Evolutionary conservation across 2,329 filamentous ascomycete species (phyloP).

Genomic region (Colletotrichum agaves): DNA sequence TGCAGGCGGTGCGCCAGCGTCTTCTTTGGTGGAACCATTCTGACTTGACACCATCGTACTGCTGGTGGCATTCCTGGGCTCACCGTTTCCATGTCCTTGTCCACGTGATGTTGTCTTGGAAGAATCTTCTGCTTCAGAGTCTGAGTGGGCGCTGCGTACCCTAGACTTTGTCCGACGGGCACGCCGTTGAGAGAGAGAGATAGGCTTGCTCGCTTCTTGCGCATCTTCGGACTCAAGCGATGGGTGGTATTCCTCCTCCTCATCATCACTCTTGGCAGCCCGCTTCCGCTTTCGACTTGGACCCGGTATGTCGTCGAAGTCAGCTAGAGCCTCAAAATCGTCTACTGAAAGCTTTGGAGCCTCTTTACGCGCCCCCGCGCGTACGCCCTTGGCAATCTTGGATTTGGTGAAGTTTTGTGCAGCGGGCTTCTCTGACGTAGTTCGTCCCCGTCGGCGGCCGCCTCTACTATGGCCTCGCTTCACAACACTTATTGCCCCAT

Average conservation of each 20-base stretch:
- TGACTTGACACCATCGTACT: not conserved
- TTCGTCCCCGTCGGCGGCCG: slow-evolving; percentile 1
- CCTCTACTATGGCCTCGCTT: slow-evolving; percentile 26
- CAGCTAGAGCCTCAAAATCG: slow-evolving; percentile 30
- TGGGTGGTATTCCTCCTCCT: slow-evolving; percentile 35
- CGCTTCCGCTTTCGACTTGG: slow-evolving; percentile 31
- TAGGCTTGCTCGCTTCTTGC: slow-evolving; percentile 7
- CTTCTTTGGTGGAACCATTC: not conserved
- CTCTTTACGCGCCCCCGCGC: slow-evolving; percentile 34
- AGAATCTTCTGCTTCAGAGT: slow-evolving; percentile 22
- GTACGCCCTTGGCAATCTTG: slow-evolving; percentile 32
- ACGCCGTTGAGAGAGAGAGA: slow-evolving; percentile 11
- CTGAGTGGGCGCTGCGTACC: slow-evolving; percentile 13
- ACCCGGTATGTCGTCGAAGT: slow-evolving; percentile 10
- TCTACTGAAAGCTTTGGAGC: slow-evolving; percentile 27
- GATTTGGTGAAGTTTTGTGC: slow-evolving; percentile 23
- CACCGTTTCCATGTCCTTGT: slow-evolving; percentile 1
- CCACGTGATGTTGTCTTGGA: slow-evolving; percentile 9
- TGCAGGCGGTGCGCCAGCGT: not conserved
- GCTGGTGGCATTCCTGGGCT: not conserved
- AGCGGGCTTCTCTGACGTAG: slow-evolving; percentile 15
- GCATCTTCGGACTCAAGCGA: slow-evolving; percentile 31
- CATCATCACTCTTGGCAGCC: slow-evolving; percentile 25
- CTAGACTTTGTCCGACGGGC: slow-evolving; percentile 19
- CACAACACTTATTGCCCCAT: not conserved